Evolutionary conservation across 2,329 filamentous ascomycete species (phyloP), one percentile per base, ranked within the genome.

Genomic region (Phyllosticta ampelicida): DNA sequence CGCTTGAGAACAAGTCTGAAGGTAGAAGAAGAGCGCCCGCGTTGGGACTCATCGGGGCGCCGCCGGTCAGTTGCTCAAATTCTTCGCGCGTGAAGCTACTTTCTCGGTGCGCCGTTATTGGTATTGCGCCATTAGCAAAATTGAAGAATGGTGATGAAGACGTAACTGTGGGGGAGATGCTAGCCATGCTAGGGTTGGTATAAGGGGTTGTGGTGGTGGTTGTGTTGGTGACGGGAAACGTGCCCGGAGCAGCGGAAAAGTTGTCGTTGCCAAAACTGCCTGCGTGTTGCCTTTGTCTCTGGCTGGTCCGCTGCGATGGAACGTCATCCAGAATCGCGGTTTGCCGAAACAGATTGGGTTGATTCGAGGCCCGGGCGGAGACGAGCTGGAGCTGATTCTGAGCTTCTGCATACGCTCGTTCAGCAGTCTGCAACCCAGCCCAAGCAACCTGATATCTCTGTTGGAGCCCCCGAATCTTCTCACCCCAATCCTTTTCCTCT

Each of bases 21-120:
- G 89, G n/a, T n/a, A n/a, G 89, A 16, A 95, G 74, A 3, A 92
- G 76, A 16, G 85, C 80, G 26, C 86, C 84, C 1, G 88, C 89
- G 3, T 86, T 87, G 1, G 89, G 89, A 65, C 87, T 91, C 68
- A 92, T 81, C 0, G 86, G 86, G 1, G 86, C 87, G 26, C 82
- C 84, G 18, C 78, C 80, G 2, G 79, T 83, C 36, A 86, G 69
- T 18, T 77, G 77, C 60, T 82, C 81, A 4, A 86, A 73, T 18
- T 86, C 84, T 1, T 82, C 79, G 29, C 87, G 85, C 5, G 81
- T 53, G 36, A 60, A 56, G 48, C 48, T 55, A 13, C n/a, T 59
- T 30, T 55, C 53, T 18, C 57, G 28, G 23, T 55, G 54, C 56
- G 48, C 58, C 62, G 55, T 62, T 64, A 49, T 65, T 5, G 75